Conservation (phyloP, 2,329 filamentous ascomycete genomes). For the Colletotrichum melonis region DNA sequence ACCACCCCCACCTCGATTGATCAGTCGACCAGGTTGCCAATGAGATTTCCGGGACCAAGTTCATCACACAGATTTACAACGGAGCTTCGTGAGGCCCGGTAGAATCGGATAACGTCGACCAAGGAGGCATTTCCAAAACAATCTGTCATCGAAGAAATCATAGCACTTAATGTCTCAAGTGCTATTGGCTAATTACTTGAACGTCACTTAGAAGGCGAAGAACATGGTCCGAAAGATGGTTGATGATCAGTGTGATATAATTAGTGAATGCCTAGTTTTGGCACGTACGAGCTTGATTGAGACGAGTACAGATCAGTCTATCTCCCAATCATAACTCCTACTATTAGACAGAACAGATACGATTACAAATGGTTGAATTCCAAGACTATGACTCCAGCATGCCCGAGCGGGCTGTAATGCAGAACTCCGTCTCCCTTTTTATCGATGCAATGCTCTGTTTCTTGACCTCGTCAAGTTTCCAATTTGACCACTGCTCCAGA, state of each 20-base stretch:
- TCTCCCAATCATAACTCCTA: not conserved
- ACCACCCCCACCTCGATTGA: not conserved
- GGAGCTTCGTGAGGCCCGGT: not conserved
- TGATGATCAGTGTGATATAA: not conserved
- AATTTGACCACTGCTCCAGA: slow-evolving; percentile 24
- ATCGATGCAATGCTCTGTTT: slow-evolving; percentile 15
- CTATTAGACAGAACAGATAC: slow-evolving; percentile 3
- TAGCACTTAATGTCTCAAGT: no score
- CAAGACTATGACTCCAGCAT: not conserved
- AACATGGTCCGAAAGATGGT: not conserved
- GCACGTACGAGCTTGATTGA: not conserved
- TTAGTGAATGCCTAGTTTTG: not conserved
- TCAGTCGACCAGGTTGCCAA: not conserved
- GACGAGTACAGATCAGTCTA: not conserved
- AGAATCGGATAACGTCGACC: no score
- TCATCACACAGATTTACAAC: not conserved
- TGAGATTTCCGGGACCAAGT: not conserved
- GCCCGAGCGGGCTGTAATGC: slow-evolving; percentile 12
- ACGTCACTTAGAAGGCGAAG: not conserved
- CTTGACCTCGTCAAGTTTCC: not conserved
- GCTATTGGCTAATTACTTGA: no score
- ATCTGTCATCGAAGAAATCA: not conserved
- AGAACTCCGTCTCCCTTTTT: slow-evolving; percentile 22
- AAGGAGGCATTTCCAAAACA: no score
- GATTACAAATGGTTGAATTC: slow-evolving; percentile 10